Evolutionary conservation across 2,329 filamentous ascomycete genomes (phyloP).

Genomic region (Cryphonectria carpinicola): DNA sequence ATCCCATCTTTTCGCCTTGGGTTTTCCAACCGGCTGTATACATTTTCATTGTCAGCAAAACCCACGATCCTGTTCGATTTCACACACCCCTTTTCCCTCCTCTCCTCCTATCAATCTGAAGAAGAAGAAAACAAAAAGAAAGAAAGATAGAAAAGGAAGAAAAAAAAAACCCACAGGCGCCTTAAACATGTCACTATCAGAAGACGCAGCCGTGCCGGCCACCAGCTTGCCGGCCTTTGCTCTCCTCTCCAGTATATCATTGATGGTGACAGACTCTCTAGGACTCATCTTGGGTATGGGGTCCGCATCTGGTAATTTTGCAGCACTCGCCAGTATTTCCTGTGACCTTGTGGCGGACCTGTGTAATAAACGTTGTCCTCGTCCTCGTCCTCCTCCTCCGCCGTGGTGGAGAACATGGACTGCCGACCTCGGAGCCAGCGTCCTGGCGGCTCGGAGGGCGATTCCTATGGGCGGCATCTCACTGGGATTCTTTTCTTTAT

Average conservation of each 20-base stretch:
- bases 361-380: constrained; percentile 22
- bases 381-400: not conserved
- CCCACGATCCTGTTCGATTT: no score
- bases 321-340: constrained; percentile 28
- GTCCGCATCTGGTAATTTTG: constrained; percentile 34
- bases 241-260: constrained; percentile 69
- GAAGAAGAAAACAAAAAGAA: not conserved
- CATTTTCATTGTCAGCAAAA: not conserved
- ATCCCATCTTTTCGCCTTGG: constrained; percentile 82
- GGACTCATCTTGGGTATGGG: constrained; percentile 24
- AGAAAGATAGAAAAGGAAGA: no score
- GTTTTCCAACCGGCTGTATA: constrained; percentile 56
- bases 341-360: constrained; percentile 17
- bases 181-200: constrained; percentile 84
- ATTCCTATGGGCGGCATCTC: constrained; percentile 21
- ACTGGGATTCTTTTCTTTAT: not conserved
- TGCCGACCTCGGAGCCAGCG: constrained; percentile 25
- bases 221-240: constrained; percentile 73
- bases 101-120: no score
- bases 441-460: constrained; percentile 20
- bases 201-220: constrained; percentile 75
- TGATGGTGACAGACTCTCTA: constrained; percentile 55
- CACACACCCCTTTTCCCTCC: no score
- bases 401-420: not conserved
- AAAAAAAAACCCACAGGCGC: constrained; percentile 56